A percentile compares a stretch with the other conserved stretches of the same genome.
These are phyloP conservation scores for Secale cereale DNA, from an alignment of 176 grass and related monocot species.

Conservation along the genomic window DNA sequence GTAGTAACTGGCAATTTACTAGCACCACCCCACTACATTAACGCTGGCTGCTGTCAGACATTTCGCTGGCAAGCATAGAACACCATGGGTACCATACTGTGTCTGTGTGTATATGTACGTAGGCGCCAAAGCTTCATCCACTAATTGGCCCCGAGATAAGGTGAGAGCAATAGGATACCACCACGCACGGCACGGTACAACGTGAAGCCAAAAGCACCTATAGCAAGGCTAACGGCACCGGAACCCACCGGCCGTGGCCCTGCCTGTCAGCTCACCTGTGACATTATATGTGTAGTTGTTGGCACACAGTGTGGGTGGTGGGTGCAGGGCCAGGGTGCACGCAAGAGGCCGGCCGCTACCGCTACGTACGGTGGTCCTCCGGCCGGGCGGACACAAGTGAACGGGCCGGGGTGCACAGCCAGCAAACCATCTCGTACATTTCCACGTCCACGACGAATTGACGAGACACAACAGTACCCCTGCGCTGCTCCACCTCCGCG, in stretches of 20 bases:
- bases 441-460: conserved; percentile 21
- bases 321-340: not conserved
- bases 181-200: not conserved
- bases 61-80: not conserved
- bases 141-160: not conserved
- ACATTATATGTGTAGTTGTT: not conserved
- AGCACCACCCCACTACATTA: not conserved
- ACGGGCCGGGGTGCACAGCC: conserved; percentile 31
- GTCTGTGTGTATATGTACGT: too few relatives aligned
- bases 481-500: conserved; percentile 4
- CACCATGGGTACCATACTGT: not conserved
- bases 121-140: not conserved
- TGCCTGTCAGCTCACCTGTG: conserved; percentile 6
- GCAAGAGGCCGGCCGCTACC: not conserved
- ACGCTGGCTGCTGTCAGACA: not conserved
- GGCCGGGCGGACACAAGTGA: conserved; percentile 15
- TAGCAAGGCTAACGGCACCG: conserved; percentile 20
- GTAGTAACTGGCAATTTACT: not conserved
- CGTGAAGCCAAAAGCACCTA: not conserved
- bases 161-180: not conserved
- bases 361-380: conserved; percentile 15
- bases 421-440: conserved; percentile 37
- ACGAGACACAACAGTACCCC: conserved; percentile 17
- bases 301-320: not conserved
- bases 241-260: not conserved